phyloP scores from a whole-genome alignment of 768 basidiomycete species.

The Leccinum ochraceum region DNA sequence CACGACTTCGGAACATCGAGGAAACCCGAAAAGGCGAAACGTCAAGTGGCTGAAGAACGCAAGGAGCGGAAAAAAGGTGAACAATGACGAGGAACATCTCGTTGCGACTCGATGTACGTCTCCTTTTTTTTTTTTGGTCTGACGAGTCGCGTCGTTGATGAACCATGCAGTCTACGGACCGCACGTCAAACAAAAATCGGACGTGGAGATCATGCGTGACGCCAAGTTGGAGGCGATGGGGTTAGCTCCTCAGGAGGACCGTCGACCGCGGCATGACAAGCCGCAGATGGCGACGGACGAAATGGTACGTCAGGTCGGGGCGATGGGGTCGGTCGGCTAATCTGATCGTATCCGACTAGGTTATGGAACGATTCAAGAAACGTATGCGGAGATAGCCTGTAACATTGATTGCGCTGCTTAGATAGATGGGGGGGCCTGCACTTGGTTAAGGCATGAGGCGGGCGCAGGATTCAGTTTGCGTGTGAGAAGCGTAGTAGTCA shows the following conservation, averaged over 20 bases:
- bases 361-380: no score
- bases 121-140: background rate
- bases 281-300: slow-evolving; percentile 91
- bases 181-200: slow-evolving; percentile 47
- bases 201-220: slow-evolving; percentile 72
- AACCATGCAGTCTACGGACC: slow-evolving; percentile 74
- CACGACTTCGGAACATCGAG: slow-evolving; percentile 71
- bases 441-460: no score
- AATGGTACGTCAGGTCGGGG: slow-evolving; percentile 26
- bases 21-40: slow-evolving; percentile 79
- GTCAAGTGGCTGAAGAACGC: slow-evolving; percentile 74
- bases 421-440: background rate
- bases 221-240: slow-evolving; percentile 89
- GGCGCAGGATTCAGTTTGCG: no score
- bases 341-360: no score
- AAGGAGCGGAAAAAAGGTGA: slow-evolving; percentile 54
- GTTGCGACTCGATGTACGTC: slow-evolving; percentile 83
- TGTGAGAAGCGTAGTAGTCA: no score
- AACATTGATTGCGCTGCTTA: no score
- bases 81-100: slow-evolving; percentile 78
- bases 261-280: slow-evolving; percentile 48
- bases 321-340: no score
- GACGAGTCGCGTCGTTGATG: background rate
- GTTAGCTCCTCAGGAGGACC: slow-evolving; percentile 48
- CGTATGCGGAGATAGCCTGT: no score